phyloP scores from a whole-genome alignment of 2,329 filamentous ascomycete genomes.

The Talaromyces sp. region DNA sequence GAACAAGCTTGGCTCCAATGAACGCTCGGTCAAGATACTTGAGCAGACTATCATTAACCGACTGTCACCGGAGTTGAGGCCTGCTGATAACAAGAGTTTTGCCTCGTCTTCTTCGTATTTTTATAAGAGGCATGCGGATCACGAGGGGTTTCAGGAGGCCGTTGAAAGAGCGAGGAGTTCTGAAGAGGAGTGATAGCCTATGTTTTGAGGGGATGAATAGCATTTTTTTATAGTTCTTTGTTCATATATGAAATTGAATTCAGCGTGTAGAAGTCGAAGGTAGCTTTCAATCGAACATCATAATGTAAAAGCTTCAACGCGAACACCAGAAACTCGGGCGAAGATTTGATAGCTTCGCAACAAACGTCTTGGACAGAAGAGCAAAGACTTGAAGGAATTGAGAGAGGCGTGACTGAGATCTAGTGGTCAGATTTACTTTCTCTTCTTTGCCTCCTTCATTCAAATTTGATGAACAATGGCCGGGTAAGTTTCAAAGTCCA shows the following conservation, averaged over 20 bases:
- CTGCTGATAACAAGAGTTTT: conserved; percentile 53
- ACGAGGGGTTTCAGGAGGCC: conserved; percentile 70
- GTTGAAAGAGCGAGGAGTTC: conserved; percentile 21
- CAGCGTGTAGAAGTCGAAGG: neutral
- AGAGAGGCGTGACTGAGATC: neutral
- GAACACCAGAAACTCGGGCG: neutral
- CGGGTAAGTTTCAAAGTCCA: neutral
- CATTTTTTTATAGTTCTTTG: neutral
- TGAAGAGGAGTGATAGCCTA: neutral
- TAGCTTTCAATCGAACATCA: neutral
- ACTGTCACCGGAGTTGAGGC: conserved; percentile 69
- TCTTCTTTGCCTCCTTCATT: neutral
- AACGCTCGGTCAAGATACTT: conserved; percentile 73
- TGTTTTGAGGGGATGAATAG: neutral
- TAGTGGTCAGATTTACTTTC: neutral
- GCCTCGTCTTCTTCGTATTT: conserved; percentile 49
- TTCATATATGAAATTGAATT: neutral
- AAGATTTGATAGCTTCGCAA: neutral
- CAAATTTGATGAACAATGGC: neutral
- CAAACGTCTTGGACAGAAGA: neutral
- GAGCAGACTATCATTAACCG: conserved; percentile 70
- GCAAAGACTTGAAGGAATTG: neutral
- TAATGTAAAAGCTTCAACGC: neutral
- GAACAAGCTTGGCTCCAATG: conserved; percentile 83
- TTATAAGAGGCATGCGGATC: conserved; percentile 89